A percentile compares a stretch with the other conserved stretches of the same genome.
These are phyloP conservation scores for Linnemannia elongata DNA, from an alignment of 192 early-diverging fungal genomes.

Conservation along the genomic window DNA sequence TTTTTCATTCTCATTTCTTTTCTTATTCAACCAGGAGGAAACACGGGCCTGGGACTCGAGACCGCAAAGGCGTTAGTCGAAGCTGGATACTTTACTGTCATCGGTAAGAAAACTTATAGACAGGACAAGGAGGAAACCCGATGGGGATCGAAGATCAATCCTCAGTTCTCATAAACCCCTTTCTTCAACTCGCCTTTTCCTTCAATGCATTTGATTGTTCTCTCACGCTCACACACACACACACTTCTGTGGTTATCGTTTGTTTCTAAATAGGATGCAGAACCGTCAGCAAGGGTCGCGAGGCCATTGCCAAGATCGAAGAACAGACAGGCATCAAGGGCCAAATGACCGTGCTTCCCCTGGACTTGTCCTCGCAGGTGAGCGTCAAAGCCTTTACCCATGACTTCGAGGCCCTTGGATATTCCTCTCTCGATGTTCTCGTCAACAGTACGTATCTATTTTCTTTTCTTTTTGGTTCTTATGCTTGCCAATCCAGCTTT, in stretches of 20 bases:
- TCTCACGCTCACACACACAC: not conserved
- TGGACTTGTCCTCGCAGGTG: slow-evolving; percentile 66
- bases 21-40: slow-evolving; percentile 59
- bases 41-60: slow-evolving; percentile 71
- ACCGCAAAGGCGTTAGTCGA: slow-evolving; percentile 69
- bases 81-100: slow-evolving; percentile 64
- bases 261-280: slow-evolving; percentile 40
- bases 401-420: slow-evolving; percentile 37
- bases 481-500: not conserved
- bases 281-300: slow-evolving; percentile 30
- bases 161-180: not conserved
- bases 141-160: not conserved
- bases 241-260: not conserved
- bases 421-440: slow-evolving; percentile 29
- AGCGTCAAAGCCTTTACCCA: slow-evolving; percentile 59
- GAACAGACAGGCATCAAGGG: slow-evolving; percentile 40
- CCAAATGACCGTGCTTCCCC: slow-evolving; percentile 3
- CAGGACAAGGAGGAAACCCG: not conserved
- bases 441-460: slow-evolving; percentile 40
- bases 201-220: not conserved
- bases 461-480: not conserved
- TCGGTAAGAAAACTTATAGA: slow-evolving; percentile 39
- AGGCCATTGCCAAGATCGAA: slow-evolving; percentile 43
- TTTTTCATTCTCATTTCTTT: not conserved
- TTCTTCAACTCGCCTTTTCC: not conserved